Percentiles rank a stretch among this genome's conserved stretches.
phyloP scores from a whole-genome alignment of 495 filamentous ascomycete genomes.

The Podospora pseudopauciseta region DNA sequence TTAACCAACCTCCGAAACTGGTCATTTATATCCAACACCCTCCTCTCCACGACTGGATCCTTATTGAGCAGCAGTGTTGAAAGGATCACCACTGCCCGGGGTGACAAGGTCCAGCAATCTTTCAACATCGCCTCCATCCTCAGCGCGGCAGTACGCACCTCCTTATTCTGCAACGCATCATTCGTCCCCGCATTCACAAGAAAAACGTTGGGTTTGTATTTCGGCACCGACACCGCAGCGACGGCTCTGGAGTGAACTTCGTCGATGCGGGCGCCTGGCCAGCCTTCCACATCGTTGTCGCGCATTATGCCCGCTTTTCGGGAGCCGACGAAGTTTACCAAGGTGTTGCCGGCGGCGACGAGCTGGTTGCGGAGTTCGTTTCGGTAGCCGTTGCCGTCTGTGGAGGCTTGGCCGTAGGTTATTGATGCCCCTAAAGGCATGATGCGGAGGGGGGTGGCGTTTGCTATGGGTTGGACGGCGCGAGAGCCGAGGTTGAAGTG shows the following conservation, averaged over 20 bases:
- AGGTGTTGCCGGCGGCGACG: slow-evolving; percentile 24
- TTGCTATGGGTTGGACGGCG: slow-evolving; percentile 20
- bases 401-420: slow-evolving; percentile 42
- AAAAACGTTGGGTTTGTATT: slow-evolving; percentile 47
- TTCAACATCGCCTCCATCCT: slow-evolving; percentile 38
- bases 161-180: slow-evolving; percentile 35
- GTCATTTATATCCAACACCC: slow-evolving; percentile 37
- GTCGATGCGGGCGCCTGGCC: slow-evolving; percentile 46
- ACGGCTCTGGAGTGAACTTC: slow-evolving; percentile 39
- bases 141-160: slow-evolving; percentile 30
- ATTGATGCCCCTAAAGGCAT: slow-evolving; percentile 57
- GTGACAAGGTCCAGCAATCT: slow-evolving; percentile 37
- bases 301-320: slow-evolving; percentile 44
- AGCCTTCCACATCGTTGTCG: slow-evolving; percentile 53
- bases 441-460: slow-evolving; percentile 40
- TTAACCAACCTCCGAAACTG: slow-evolving; percentile 37
- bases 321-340: slow-evolving; percentile 52
- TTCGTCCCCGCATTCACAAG: slow-evolving; percentile 51
- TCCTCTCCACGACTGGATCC: slow-evolving; percentile 19
- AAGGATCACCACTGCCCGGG: slow-evolving; percentile 45
- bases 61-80: slow-evolving; percentile 48
- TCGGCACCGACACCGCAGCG: slow-evolving; percentile 20
- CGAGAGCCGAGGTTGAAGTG: slow-evolving; percentile 18
- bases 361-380: slow-evolving; percentile 28
- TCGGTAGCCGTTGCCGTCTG: slow-evolving; percentile 41